Evolutionary conservation across 2,329 filamentous ascomycete species (phyloP).

Genomic region (Diaporthe australafricana): DNA sequence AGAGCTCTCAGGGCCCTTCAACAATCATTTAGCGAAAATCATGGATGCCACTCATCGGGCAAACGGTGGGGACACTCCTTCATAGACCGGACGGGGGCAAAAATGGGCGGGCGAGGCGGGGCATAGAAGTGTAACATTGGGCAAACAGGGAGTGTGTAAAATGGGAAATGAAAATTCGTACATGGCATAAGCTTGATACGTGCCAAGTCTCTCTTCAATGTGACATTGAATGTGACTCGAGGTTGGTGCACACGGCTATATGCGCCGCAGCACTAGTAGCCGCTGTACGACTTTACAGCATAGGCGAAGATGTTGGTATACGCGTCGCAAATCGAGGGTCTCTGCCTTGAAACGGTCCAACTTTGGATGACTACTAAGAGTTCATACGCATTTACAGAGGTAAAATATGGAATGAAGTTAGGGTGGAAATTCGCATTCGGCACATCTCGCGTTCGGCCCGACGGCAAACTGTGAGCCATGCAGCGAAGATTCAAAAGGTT

Average conservation of each 20-base stretch:
- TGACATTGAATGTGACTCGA: neutral
- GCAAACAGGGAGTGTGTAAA: neutral
- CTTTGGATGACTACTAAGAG: neutral
- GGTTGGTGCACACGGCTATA: neutral
- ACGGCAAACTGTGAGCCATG: too few species aligned
- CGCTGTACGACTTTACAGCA: too few species aligned
- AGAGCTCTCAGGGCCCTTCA: neutral
- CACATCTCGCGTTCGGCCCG: too few species aligned
- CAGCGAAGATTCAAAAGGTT: too few species aligned
- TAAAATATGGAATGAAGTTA: too few species aligned
- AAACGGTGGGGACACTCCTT: conserved; percentile 11
- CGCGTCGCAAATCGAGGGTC: neutral
- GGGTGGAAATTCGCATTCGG: too few species aligned
- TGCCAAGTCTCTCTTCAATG: neutral
- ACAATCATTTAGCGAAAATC: conserved; percentile 9
- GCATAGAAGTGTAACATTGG: conserved; percentile 3
- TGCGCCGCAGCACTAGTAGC: neutral
- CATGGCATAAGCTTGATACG: neutral
- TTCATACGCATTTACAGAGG: too few species aligned
- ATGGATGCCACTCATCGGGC: neutral
- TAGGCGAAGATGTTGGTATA: too few species aligned
- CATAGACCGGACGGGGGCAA: neutral
- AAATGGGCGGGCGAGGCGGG: neutral
- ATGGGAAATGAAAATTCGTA: neutral
- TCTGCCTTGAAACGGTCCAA: neutral